Conservation (phyloP, 2,329 filamentous ascomycete genomes). For the Cadophora malorum region DNA sequence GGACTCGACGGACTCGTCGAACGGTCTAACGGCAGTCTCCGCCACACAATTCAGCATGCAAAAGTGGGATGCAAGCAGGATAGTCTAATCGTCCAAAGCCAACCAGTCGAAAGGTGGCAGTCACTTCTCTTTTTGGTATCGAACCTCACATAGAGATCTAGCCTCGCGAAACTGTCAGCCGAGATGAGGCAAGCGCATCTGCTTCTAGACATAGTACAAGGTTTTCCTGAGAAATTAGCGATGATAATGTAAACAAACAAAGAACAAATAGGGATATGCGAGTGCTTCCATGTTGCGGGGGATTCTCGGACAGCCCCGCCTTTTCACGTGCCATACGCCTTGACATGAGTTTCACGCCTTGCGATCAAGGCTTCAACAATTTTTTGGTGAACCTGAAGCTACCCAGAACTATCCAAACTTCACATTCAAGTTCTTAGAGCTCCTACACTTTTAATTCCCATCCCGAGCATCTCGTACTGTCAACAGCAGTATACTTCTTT, state of each 20-base stretch:
- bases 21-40: neutral
- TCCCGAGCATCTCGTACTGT: neutral
- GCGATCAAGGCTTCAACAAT: constrained; percentile 23
- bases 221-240: no score
- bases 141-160: neutral
- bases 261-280: no score
- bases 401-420: constrained; percentile 7
- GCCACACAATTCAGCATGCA: neutral
- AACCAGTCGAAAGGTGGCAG: no score
- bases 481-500: neutral
- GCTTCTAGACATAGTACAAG: no score
- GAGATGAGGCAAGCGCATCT: no score
- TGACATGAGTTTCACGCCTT: constrained; percentile 6
- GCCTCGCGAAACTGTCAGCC: no score
- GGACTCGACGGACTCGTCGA: no score
- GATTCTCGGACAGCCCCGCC: neutral
- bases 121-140: neutral
- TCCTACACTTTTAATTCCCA: neutral
- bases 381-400: neutral
- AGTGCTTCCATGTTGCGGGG: no score
- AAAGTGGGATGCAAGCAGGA: neutral
- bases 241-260: no score
- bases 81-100: no score
- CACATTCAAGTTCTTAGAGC: neutral
- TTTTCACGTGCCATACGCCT: neutral